These are phyloP conservation scores for Trypanosoma avium DNA, from an alignment of 208 protist genomes.

Conservation along the genomic window DNA sequence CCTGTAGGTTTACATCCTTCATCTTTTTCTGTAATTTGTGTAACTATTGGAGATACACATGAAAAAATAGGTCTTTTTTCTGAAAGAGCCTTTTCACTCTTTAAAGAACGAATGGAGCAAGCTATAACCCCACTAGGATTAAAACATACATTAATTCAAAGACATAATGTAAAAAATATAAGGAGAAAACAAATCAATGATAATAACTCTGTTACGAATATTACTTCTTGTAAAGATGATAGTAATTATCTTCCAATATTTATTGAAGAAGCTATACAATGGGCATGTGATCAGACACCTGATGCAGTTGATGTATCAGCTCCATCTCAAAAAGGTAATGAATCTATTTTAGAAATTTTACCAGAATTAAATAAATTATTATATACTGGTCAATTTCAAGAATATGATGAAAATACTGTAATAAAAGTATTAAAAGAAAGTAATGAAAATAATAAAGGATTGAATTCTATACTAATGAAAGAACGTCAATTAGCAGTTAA, in stretches of 20 bases:
- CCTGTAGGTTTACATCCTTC: constrained; percentile 25
- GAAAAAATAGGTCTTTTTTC: constrained; percentile 37
- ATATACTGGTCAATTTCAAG: constrained; percentile 29
- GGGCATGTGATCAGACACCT: constrained; percentile 1
- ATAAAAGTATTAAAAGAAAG: too few species aligned
- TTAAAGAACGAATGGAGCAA: constrained; percentile 14
- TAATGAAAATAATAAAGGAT: neutral
- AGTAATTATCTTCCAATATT: constrained; percentile 2
- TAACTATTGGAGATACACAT: constrained; percentile 42
- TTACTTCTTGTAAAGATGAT: neutral
- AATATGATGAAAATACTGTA: constrained; percentile 1
- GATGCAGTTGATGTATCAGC: constrained; percentile 29
- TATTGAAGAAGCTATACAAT: constrained; percentile 14
- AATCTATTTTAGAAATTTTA: constrained; percentile 18
- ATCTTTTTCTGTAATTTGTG: constrained; percentile 26
- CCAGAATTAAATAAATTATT: constrained; percentile 28
- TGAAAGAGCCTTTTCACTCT: constrained; percentile 33
- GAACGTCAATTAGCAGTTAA: constrained; percentile 13
- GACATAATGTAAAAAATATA: neutral
- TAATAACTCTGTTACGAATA: too few species aligned
- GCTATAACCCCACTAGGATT: neutral
- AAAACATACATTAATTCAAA: constrained; percentile 4
- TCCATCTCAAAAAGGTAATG: constrained; percentile 33
- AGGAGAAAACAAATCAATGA: neutral
- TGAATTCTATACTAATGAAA: neutral